A percentile compares a stretch with the other conserved stretches of the same genome.
These are phyloP conservation scores for Porcisia deanei DNA, from an alignment of 208 protist species.

Conservation along the genomic window DNA sequence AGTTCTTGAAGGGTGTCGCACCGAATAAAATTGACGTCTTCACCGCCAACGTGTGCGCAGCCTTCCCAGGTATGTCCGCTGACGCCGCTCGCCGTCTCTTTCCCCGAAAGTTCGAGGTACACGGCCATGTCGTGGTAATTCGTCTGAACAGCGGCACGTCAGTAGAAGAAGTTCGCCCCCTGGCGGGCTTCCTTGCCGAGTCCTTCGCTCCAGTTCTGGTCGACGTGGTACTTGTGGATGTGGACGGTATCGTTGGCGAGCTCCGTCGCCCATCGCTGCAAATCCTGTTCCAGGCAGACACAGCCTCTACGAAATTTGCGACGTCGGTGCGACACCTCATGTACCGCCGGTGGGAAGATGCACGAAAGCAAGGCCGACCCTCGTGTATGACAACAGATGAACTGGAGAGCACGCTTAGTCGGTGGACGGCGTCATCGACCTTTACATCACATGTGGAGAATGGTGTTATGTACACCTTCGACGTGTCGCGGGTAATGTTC, in stretches of 20 bases:
- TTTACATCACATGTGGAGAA: constrained; percentile 92
- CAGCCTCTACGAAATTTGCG: constrained; percentile 13
- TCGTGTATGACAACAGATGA: constrained; percentile 15
- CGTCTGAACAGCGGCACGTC: constrained; percentile 59
- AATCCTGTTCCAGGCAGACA: constrained; percentile 29
- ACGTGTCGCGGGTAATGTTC: constrained; percentile 90
- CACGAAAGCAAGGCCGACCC: background rate
- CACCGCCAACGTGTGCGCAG: constrained; percentile 25
- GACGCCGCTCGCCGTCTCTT: constrained; percentile 43
- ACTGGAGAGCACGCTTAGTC: constrained; percentile 23
- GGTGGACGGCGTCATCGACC: constrained; percentile 47
- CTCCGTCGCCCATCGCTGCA: constrained; percentile 66
- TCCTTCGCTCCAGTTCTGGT: constrained; percentile 65
- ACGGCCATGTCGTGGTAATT: constrained; percentile 85
- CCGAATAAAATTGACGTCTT: constrained; percentile 66
- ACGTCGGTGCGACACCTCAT: constrained; percentile 11
- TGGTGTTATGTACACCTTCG: constrained; percentile 86
- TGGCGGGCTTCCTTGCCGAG: constrained; percentile 56
- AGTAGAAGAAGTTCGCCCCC: constrained; percentile 37
- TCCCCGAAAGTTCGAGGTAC: constrained; percentile 75
- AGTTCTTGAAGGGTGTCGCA: constrained; percentile 20
- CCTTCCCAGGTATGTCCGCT: constrained; percentile 14
- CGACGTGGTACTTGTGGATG: constrained; percentile 77
- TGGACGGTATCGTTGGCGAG: constrained; percentile 73
- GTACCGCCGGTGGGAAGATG: constrained; percentile 15